These are phyloP conservation scores for Penicillium manginii DNA, from an alignment of 495 filamentous ascomycete genomes.

Conservation along the genomic window DNA sequence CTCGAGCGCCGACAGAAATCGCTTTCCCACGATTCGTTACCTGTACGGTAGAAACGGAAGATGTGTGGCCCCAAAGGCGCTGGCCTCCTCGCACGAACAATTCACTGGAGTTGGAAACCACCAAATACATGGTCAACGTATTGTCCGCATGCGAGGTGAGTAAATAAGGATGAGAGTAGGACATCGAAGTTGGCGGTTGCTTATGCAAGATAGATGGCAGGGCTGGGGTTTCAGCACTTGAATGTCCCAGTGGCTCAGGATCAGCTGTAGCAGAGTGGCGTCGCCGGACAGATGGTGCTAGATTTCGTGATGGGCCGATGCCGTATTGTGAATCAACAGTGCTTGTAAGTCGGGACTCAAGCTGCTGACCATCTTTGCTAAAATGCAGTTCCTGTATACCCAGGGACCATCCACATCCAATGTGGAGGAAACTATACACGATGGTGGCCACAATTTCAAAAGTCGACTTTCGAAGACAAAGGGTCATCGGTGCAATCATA, in stretches of 20 bases:
- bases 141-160: conserved; percentile 89
- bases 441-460: conserved; percentile 74
- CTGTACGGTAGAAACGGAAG: conserved; percentile 82
- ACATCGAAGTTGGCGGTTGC: conserved; percentile 68
- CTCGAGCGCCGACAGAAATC: conserved; percentile 79
- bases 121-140: conserved; percentile 84
- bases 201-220: conserved; percentile 44
- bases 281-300: conserved; percentile 38
- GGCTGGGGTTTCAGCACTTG: background rate
- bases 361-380: conserved; percentile 51
- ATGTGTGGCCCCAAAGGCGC: conserved; percentile 92
- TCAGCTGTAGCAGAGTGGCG: conserved; percentile 21
- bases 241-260: background rate
- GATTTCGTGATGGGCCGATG: conserved; percentile 41
- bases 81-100: conserved; percentile 76
- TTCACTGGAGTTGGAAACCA: conserved; percentile 68
- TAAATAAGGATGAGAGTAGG: conserved; percentile 91
- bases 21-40: conserved; percentile 88
- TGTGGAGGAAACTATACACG: conserved; percentile 69
- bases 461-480: conserved; percentile 70
- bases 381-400: conserved; percentile 88
- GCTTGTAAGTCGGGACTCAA: conserved; percentile 58
- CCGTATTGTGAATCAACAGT: conserved; percentile 49
- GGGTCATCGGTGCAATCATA: conserved; percentile 74
- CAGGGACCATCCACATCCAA: conserved; percentile 76